phyloP scores from a whole-genome alignment of 768 basidiomycete species.

The Tricholoma flavovirens region DNA sequence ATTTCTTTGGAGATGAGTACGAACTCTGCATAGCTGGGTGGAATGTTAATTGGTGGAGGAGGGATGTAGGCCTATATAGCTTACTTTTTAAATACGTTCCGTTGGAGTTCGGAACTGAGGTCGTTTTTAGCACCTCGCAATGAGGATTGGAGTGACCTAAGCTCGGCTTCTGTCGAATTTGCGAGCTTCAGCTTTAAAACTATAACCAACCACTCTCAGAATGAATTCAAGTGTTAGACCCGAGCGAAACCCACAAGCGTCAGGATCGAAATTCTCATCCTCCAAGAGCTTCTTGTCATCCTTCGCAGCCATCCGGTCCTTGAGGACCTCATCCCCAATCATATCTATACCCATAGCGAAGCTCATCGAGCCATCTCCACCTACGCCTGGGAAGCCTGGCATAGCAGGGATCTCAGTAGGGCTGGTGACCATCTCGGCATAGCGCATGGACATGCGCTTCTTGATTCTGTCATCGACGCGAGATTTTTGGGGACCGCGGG shows the following conservation, averaged over 20 bases:
- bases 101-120: constrained; percentile 76
- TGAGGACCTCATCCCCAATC: constrained; percentile 42
- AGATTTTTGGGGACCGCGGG: constrained; percentile 45
- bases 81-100: constrained; percentile 93
- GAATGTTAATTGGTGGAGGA: background rate
- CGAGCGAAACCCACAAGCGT: constrained; percentile 61
- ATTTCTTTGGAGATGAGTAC: constrained; percentile 97
- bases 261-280: constrained; percentile 80
- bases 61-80: constrained; percentile 6
- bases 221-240: constrained; percentile 7
- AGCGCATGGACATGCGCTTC: constrained; percentile 94
- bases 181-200: constrained; percentile 81
- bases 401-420: constrained; percentile 49
- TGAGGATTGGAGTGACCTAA: constrained; percentile 71
- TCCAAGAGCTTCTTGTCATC: constrained; percentile 66
- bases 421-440: constrained; percentile 72
- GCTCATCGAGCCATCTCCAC: constrained; percentile 30
- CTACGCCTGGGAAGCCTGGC: constrained; percentile 55
- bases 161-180: constrained; percentile 83
- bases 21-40: constrained; percentile 87
- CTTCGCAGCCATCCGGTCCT: constrained; percentile 36
- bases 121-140: constrained; percentile 64
- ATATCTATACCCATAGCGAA: constrained; percentile 14
- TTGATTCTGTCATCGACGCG: constrained; percentile 87
- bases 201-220: constrained; percentile 20